Evolutionary conservation across 202 grass and related monocot genomes (phyloP), one percentile per base, ranked within the genome.

Genomic region (Elaeis oleifera): DNA sequence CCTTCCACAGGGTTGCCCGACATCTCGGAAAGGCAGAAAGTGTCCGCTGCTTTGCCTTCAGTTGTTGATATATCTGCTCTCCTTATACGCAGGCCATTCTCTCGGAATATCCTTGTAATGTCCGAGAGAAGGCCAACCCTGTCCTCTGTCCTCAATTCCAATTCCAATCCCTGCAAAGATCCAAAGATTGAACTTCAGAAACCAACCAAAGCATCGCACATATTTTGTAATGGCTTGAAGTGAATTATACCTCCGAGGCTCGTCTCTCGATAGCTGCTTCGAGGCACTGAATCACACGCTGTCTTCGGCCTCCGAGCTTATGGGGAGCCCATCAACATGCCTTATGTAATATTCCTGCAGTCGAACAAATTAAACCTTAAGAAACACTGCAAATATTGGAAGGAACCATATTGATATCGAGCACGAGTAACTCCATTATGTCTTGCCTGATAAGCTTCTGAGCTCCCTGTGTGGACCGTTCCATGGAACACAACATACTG

Each of bases 291-390:
- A 68, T 68, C 18, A 68, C 17, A 9, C 18, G 51, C 11, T 48
- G 65, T 17, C 65, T 52, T 68, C 53, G 0, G 24, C 53, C 26
- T 68, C 52, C 16, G 65, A 68, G 53, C 13, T 68, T 56, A 68
- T 56, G 2, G 65, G 65, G 28, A 22, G 19, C 16, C 65, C 65
- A 39, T 68, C 52, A 21, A 17, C 29, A 56, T 68, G 65, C n/a
- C 65, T 68, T 19, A 68, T 56, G 26, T 68, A 68, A 18, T 68
- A 68, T 56, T 68, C 65, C 65, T 68, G 65, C 29, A 68, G 24
- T 22, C 3, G 16, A 19, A 17, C 26, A 68, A 56, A 36, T 6
- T 17, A 17, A n/a, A 56, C 4, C 20, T 22, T 22, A 56, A 6
- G 2, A 22, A 16, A 14, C n/a, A 13, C 15, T 14, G 36, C 6